Evolutionary conservation across 2,329 filamentous ascomycete species (phyloP).

Genomic region (Aureobasidium sp.): DNA sequence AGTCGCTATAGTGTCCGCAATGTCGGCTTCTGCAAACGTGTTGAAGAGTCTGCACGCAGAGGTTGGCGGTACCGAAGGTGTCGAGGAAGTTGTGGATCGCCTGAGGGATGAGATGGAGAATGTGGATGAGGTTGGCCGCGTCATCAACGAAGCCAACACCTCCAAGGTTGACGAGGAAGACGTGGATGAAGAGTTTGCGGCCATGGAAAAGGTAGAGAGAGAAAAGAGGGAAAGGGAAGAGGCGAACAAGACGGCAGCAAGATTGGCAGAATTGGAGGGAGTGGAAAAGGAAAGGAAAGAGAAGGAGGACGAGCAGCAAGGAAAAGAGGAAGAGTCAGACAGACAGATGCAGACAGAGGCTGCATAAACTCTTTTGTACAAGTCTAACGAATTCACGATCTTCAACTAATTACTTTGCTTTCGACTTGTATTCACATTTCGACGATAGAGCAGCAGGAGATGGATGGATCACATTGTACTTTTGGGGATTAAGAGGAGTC

Average conservation of each 20-base stretch:
- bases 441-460: too few relatives aligned
- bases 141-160: slow-evolving; percentile 54
- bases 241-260: slow-evolving; percentile 23
- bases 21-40: slow-evolving; percentile 68
- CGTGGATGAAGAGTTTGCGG: slow-evolving; percentile 79
- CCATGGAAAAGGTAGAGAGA: slow-evolving; percentile 48
- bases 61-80: slow-evolving; percentile 65
- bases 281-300: slow-evolving; percentile 37
- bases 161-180: slow-evolving; percentile 64
- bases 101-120: slow-evolving; percentile 70
- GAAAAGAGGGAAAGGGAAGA: slow-evolving; percentile 34
- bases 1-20: slow-evolving; percentile 70
- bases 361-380: neutral
- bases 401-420: neutral
- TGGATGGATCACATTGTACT: too few relatives aligned
- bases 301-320: slow-evolving; percentile 23
- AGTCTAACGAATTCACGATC: neutral
- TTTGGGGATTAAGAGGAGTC: too few relatives aligned
- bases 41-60: slow-evolving; percentile 65
- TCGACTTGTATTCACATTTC: too few relatives aligned
- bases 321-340: neutral
- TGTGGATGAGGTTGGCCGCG: slow-evolving; percentile 71
- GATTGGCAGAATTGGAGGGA: slow-evolving; percentile 24
- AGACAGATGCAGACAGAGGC: neutral
- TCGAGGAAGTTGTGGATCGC: slow-evolving; percentile 66